Base-by-base conservation (phyloP, 352 stramenopile species). In the Pythium brachiatum region DNA sequence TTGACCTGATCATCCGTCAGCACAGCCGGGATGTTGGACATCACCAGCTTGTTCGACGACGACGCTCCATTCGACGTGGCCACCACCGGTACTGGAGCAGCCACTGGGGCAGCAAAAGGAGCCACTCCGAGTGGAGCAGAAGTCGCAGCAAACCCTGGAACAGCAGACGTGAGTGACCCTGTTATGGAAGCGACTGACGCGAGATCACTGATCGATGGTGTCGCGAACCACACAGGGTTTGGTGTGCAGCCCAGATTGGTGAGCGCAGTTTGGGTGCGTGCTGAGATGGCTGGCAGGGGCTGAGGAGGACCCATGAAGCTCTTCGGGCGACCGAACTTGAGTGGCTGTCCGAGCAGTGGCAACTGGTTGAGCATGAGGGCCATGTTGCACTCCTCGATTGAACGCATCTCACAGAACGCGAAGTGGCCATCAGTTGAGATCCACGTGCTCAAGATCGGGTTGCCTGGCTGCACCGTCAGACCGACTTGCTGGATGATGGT, bases 401-500 rank as follows among this genome's bases (percentile, higher is more conserved):
- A 84, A 6, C 87, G 81, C 87, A 95, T 95, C 65, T 95, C 87
- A 34, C 85, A 94, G 47, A 95, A 95, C 1, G 87, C 87, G 56
- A 94, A 95, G 32, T 94, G 85, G 25, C 85, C 85, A 44, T 94
- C 87, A 2, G 81, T 88, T 12, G 87, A 95, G 51, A 92, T 88
- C 87, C 87, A 95, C 58, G 85, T 92, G 60, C 83, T 90, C 41
- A 92, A 44, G 58, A 95, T 95, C 7, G 87, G 85, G 46, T 91
- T 94, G 1, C 87, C 87, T 18, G 83, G 80, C 41, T 93, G 81
- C 15, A 79, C 76, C 4, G 71, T 86, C 34, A 95, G 73, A 3
- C 87, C 87, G 32, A 95, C 85, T 57, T 95, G 85, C 53, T 92
- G 85, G 53, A 95, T 92, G 60, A 95, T 95, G 20, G 87, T 94